Evolutionary conservation across 805 yeast genomes (phyloP), one percentile per base, ranked within the genome.

Genomic region (Lachancea fermentati): DNA sequence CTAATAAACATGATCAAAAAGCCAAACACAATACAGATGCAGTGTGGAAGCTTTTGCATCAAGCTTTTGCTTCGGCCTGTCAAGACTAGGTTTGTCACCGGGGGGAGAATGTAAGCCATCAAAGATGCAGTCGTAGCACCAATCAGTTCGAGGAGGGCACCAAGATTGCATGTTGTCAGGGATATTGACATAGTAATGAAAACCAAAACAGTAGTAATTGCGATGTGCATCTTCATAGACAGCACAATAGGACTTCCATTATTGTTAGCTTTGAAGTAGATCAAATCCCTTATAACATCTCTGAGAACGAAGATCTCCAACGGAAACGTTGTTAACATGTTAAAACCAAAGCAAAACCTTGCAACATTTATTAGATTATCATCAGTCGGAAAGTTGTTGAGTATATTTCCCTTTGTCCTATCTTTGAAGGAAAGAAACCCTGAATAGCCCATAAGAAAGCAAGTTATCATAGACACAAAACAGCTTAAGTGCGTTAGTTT

Each of bases 41-140:
- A 72, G 47, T 79, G 73, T 0, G 88, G 82, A 0, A 79, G 30
- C 37, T 75, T 78, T 42, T 76, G 73, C 34, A 46, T 43, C 31
- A 42, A 43, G 32, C 67, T 46, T 50, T 69, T 76, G 45, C 51
- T 64, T 39, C 55, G 65, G 42, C 66, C 58, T 0, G 87, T 75
- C 52, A 89, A 71, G 46, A 81, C 78, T 45, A 87, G 60, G 52
- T 73, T 84, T 52, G 96, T 89, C 58, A 81, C 58, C 3, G 96
- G 96, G 0, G 97, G 97, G 13, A 89, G 65, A 16, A 89, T 86
- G 57, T 85, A 89, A 0, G 97, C 97, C 82, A 91, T 81, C 29
- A 85, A 68, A 14, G 95, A 86, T 0, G 97, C 97, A 0, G 95
- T 83, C 0, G 95, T 83, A 0, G 96, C 89, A 2, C 97, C 97